Conservation (phyloP, 1,139 yeast species). For the Pichia sp. region DNA sequence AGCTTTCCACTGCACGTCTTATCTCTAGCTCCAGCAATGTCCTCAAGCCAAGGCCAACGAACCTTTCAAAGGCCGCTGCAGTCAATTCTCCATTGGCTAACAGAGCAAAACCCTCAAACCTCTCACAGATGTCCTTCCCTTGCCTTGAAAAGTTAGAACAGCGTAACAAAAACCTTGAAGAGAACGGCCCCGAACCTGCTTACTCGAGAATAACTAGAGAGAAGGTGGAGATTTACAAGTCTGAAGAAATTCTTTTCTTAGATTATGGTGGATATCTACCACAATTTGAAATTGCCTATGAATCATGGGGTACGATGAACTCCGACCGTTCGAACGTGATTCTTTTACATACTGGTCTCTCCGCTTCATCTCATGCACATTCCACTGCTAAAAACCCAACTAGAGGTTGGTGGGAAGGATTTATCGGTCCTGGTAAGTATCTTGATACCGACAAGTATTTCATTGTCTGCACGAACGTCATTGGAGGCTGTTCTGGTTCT, state of each 20-base stretch:
- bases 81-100: constrained; percentile 14
- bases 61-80: constrained; percentile 16
- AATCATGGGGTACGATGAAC: constrained; percentile 80
- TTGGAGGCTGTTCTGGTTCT: constrained; percentile 93
- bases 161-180: constrained; percentile 44
- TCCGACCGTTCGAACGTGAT: constrained; percentile 60
- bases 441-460: constrained; percentile 78
- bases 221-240: constrained; percentile 46
- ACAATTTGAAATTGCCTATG: constrained; percentile 76
- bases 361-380: constrained; percentile 93
- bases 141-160: constrained; percentile 74
- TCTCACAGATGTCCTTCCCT: constrained; percentile 69
- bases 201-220: constrained; percentile 69
- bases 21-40: constrained; percentile 4
- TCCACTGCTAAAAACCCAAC: constrained; percentile 64
- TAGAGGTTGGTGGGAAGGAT: constrained; percentile 95
- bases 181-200: constrained; percentile 72
- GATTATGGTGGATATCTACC: constrained; percentile 81
- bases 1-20: not conserved
- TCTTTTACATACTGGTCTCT: constrained; percentile 80
- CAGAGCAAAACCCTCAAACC: constrained; percentile 37
- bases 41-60: constrained; percentile 21
- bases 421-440: constrained; percentile 77
- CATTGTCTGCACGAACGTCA: constrained; percentile 80
- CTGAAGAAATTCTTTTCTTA: constrained; percentile 53